Conservation (phyloP, 352 stramenopile genomes). For the Thalassiosira ordinaria region DNA sequence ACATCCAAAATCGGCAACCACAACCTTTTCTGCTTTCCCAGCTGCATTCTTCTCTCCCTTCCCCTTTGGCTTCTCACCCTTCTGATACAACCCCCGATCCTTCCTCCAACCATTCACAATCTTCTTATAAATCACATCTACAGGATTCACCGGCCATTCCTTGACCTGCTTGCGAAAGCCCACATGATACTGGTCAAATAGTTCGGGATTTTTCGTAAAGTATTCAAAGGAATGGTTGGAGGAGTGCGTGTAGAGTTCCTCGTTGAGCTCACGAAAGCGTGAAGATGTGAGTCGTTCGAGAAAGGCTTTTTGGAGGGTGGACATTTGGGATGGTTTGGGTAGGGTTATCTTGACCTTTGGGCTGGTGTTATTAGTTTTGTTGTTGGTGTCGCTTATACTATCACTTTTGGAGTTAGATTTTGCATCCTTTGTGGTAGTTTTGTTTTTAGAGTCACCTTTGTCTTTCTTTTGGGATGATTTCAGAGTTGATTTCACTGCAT, state of each 20-base stretch:
- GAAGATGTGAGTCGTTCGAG: slow-evolving; percentile 90
- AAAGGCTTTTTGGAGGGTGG: slow-evolving; percentile 81
- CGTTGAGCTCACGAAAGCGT: slow-evolving; percentile 98
- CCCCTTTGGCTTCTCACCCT: too few species aligned
- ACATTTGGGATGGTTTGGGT: slow-evolving; percentile 47
- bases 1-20: slow-evolving; percentile 98
- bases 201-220: slow-evolving; percentile 92
- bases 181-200: slow-evolving; percentile 98
- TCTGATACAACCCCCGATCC: too few species aligned
- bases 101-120: slow-evolving; percentile 71
- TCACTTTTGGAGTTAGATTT: too few species aligned
- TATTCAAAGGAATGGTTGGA: slow-evolving; percentile 89
- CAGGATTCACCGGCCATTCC: slow-evolving; percentile 96
- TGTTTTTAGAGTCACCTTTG: slow-evolving; percentile 15
- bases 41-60: slow-evolving; percentile 15
- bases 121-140: slow-evolving; percentile 96
- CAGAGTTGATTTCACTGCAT: neutral
- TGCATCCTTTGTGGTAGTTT: slow-evolving; percentile 23
- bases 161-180: slow-evolving; percentile 97
- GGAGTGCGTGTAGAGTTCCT: slow-evolving; percentile 97
- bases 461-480: neutral
- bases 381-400: slow-evolving; percentile 11
- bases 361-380: slow-evolving; percentile 14
- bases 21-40: slow-evolving; percentile 69
- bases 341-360: slow-evolving; percentile 32